Percentiles rank a stretch among this genome's conserved stretches.
phyloP scores from a whole-genome alignment of 192 early-diverging fungal genomes.

The Haplosporangium gracile region DNA sequence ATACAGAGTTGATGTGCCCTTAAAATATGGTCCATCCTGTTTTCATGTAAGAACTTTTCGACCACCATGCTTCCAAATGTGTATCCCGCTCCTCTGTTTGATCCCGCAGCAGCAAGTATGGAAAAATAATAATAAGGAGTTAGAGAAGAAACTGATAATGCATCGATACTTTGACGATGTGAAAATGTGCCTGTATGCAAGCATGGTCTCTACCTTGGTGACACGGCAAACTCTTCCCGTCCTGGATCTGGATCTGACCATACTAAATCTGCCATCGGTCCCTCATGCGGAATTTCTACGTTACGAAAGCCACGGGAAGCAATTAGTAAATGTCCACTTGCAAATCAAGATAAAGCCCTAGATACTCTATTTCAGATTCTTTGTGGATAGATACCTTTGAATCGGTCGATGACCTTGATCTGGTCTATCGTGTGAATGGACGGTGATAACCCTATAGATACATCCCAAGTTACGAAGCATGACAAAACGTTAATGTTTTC shows the following conservation, averaged over 20 bases:
- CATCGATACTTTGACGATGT: too few species aligned
- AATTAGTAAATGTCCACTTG: background rate
- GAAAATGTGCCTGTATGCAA: background rate
- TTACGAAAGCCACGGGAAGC: background rate
- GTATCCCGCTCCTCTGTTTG: slow-evolving; percentile 85
- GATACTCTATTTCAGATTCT: background rate
- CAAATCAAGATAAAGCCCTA: background rate
- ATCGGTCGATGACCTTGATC: slow-evolving; percentile 87
- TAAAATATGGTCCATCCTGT: slow-evolving; percentile 84
- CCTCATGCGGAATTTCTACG: slow-evolving; percentile 93
- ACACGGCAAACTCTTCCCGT: slow-evolving; percentile 83
- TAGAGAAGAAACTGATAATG: too few species aligned
- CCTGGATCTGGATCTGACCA: slow-evolving; percentile 90
- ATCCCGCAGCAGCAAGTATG: background rate
- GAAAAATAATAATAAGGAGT: background rate
- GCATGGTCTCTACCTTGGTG: slow-evolving; percentile 66
- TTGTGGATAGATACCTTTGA: slow-evolving; percentile 68
- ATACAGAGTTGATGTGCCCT: slow-evolving; percentile 91
- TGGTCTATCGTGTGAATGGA: slow-evolving; percentile 90
- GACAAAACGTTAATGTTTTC: background rate
- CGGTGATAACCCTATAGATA: slow-evolving; percentile 74
- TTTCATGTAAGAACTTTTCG: slow-evolving; percentile 81
- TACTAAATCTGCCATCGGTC: slow-evolving; percentile 94
- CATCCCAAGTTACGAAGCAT: background rate
- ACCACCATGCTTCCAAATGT: slow-evolving; percentile 87